Evolutionary conservation across 176 grass and related monocot species (phyloP).

Genomic region (Ensete glaucum): DNA sequence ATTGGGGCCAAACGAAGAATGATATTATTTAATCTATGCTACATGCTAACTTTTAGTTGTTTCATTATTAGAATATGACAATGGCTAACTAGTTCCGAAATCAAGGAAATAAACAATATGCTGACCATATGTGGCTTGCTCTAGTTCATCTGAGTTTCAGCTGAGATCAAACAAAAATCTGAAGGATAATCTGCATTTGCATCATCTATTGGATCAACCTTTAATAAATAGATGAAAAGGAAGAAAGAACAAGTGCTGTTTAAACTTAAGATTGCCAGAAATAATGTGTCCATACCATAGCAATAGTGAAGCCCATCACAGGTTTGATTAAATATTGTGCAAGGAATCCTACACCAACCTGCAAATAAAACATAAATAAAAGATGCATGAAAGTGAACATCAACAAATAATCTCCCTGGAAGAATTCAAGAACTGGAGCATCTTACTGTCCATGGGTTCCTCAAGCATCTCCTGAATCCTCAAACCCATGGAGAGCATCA

Average conservation of each 20-base stretch:
- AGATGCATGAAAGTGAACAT: background rate
- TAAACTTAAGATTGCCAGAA: background rate
- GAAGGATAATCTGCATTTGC: background rate
- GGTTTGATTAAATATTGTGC: slow-evolving; percentile 86
- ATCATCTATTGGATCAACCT: background rate
- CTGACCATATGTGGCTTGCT: too few relatives aligned
- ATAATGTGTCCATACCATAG: slow-evolving; percentile 47
- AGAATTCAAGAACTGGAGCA: slow-evolving; percentile 9
- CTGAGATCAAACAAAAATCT: background rate
- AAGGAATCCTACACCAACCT: slow-evolving; percentile 91
- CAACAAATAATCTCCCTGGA: background rate
- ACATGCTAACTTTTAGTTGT: too few relatives aligned
- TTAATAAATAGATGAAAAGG: background rate
- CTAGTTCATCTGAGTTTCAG: background rate
- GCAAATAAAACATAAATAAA: slow-evolving; percentile 26
- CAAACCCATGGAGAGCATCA: slow-evolving; percentile 95
- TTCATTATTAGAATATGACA: background rate
- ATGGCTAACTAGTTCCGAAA: background rate
- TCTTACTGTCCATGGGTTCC: slow-evolving; percentile 97
- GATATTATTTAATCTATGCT: too few relatives aligned
- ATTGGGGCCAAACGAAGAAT: too few relatives aligned
- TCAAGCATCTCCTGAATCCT: slow-evolving; percentile 94
- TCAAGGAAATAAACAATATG: background rate
- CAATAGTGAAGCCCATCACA: slow-evolving; percentile 64
- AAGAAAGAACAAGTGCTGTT: background rate